These are phyloP conservation scores for Blastobotrys indianensis DNA, from an alignment of 1,139 yeast species.

Conservation along the genomic window DNA sequence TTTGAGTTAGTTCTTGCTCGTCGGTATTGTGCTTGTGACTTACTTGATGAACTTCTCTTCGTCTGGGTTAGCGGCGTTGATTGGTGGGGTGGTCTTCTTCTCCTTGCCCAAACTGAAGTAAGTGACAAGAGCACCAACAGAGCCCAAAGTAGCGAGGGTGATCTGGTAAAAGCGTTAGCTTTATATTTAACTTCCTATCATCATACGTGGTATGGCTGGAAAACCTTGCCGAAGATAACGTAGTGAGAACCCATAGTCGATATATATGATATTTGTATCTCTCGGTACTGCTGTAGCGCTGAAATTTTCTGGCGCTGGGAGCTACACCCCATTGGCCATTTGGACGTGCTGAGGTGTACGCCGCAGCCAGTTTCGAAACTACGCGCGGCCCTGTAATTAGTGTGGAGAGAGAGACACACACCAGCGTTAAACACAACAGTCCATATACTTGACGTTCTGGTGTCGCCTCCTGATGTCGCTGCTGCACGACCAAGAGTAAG, in stretches of 20 bases:
- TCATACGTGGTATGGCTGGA: conserved; percentile 62
- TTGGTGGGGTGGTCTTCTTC: conserved; percentile 56
- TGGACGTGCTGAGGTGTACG: too few relatives aligned
- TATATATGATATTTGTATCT: conserved; percentile 1
- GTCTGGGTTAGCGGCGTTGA: conserved; percentile 75
- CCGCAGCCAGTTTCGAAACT: too few relatives aligned
- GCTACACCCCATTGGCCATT: conserved; percentile 6
- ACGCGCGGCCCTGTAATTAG: too few relatives aligned
- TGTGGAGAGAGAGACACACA: too few relatives aligned
- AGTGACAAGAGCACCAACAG: conserved; percentile 26
- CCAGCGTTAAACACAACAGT: too few relatives aligned
- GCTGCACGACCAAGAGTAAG: conserved; percentile 26
- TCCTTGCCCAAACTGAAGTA: conserved; percentile 26
- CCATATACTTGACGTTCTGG: too few relatives aligned
- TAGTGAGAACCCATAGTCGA: conserved; percentile 70
- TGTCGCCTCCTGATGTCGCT: conserved; percentile 22
- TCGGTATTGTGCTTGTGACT: conserved; percentile 20
- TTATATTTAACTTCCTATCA: neutral
- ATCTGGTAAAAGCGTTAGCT: conserved; percentile 21
- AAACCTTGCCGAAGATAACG: conserved; percentile 66
- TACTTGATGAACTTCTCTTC: conserved; percentile 72
- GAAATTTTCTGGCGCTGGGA: conserved; percentile 1
- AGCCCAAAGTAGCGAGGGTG: conserved; percentile 31
- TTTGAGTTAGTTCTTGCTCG: neutral
- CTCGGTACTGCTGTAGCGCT: neutral